Base-by-base conservation (phyloP, 1,284 basidiomycete genomes). In the Schizopora paradoxa region DNA sequence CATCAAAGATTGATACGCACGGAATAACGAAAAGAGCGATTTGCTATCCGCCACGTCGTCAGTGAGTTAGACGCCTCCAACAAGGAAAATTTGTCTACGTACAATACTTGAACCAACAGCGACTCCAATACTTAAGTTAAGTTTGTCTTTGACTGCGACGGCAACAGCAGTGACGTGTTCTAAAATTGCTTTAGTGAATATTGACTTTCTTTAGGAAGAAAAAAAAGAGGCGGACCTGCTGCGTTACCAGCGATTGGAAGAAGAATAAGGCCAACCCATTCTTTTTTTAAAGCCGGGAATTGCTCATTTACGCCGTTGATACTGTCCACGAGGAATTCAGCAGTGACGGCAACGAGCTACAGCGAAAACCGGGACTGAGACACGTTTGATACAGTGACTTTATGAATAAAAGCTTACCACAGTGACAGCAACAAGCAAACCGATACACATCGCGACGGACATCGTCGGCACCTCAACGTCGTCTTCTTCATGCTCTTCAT, bases 31-130 rank as follows among this genome's bases (percentile, higher is more conserved):
- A 89, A 21, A 93, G 74, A 1, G 89, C 86, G 27, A 91, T 91
- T 83, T 96, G 92, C 84, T 87, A 45, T 7, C 38, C 22, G 11
- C 16, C 42, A 25, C n/a, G 18, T n/a, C 21, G 21, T 45, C 25
- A 19, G 18, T 27, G 29, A 39, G 13, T 14, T 38, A 22, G 14
- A 27, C 4, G 43, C 10, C 16, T 14, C 42, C 27, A 18, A 47
- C 25, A 23, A 40, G 42, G 29, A 47, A 16, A 36, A 51, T 55
- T 41, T 51, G 43, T 31, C 43, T 45, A 69, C 79, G 64, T 52
- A 90, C 86, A 55, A 95, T 91, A 10, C 85, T 88, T 0, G 87
- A 88, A 6, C 91, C 91, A 26, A 94, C 82, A n/a, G 91, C 90
- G 27, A 93, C 90, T 32, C 83, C 79, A 54, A 91, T 74, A 57